Evolutionary conservation across 2,329 filamentous ascomycete genomes (phyloP), one percentile per base, ranked within the genome.

Genomic region (Onygena corvina): DNA sequence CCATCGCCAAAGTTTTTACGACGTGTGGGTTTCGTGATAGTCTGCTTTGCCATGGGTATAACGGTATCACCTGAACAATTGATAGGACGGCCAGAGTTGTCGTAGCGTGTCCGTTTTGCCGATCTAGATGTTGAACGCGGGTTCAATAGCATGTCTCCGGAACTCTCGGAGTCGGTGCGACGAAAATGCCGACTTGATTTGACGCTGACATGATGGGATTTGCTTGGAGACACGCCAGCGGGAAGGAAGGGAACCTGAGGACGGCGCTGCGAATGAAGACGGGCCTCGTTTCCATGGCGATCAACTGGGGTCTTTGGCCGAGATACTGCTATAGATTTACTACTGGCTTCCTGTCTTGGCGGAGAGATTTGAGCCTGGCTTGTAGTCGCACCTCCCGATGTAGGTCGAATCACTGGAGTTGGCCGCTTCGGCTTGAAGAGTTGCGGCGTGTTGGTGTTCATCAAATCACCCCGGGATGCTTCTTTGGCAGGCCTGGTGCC

Each of bases 1-100:
- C 92, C 92, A 64, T 95, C 87, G 9, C 92, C 92, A 68, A 93
- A 98, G 59, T 86, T 80, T 40, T 81, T 76, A 52, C 74, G 73
- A 34, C 80, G 75, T 30, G 78, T 74, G 2, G 87, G 87, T 63
- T 82, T 84, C 54, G 78, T 89, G 52, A 94, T 69, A 42, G 83
- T 81, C 56, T 83, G 79, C 71, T 83, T 84, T 4, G 75, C 69
- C 46, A 75, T 71, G 48, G 77, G 75, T 46, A 71, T 65, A 25
- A 76, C 61, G 16, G 71, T 65, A 48, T 75, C 72, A 23, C 74
- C 68, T 46, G 72, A 73, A 47, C 36, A 23, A 48, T 61, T 68
- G 48, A 68, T 64, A 54, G 62, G 63, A 44, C 65, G 58, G 23
- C 72, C 70, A 6, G 75, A 71, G 20, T 71, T 73, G 46, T 76